Conservation (phyloP, 2,329 filamentous ascomycete species). For the Talaromyces sp. region DNA sequence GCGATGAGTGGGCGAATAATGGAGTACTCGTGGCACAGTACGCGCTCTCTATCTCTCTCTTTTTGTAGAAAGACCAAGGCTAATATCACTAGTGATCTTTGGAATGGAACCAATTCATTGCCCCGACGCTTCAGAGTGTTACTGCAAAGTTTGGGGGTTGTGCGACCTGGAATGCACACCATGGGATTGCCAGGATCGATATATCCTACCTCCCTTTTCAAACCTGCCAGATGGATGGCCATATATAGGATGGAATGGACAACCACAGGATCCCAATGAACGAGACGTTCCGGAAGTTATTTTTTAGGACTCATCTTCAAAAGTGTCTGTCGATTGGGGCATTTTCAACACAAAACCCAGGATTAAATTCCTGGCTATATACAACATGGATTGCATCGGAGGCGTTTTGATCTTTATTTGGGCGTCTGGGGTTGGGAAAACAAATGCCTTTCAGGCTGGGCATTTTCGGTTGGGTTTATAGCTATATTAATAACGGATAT, state of each 20-base stretch:
- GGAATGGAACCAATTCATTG: conserved; percentile 55
- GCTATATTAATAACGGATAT: neutral
- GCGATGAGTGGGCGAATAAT: conserved; percentile 49
- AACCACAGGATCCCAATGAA: conserved; percentile 27
- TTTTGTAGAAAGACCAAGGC: neutral
- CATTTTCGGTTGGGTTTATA: conserved; percentile 1
- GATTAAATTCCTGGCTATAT: neutral
- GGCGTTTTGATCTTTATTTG: conserved; percentile 1
- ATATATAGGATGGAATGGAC: conserved; percentile 46
- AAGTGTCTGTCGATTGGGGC: neutral
- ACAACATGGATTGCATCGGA: neutral
- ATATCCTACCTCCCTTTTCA: conserved; percentile 54
- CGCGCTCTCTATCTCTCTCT: conserved; percentile 1
- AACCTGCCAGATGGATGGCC: conserved; percentile 60
- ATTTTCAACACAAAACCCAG: neutral
- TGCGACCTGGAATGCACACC: conserved; percentile 44
- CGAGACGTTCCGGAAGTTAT: conserved; percentile 19
- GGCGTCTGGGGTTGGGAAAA: neutral
- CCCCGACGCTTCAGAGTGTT: conserved; percentile 56
- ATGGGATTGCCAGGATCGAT: conserved; percentile 51
- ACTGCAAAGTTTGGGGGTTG: conserved; percentile 61
- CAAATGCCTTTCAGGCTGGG: neutral
- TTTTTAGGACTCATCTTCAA: neutral
- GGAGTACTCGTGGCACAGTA: conserved; percentile 58
- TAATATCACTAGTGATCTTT: conserved; percentile 47